Base-by-base conservation (phyloP, 176 grass and related monocot genomes). In the Saccharum officinarum region DNA sequence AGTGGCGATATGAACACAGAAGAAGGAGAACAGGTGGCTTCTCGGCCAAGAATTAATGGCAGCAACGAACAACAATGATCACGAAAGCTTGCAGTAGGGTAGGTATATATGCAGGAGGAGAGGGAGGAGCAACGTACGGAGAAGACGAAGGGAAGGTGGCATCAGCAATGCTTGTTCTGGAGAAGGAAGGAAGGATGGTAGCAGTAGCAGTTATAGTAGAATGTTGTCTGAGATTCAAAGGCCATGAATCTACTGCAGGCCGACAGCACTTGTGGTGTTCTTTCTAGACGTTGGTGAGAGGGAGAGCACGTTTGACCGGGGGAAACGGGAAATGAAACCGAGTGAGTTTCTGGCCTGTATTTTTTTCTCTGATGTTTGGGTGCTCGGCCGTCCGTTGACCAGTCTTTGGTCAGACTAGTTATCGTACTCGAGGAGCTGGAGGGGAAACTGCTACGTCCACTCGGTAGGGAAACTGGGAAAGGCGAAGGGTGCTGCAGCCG, bases 381-480 rank as follows among this genome's bases (percentile, higher is more conserved):
- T 31, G 76, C 83, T 72, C 54, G 64, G 67, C 77, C 33, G 78
- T 50, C 49, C 8, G 13, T 76, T 89, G 76, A 87, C 88, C 22
- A 37, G 88, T 92, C 84, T 78, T 87, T 85, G 85, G 88, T 91
- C 92, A 88, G 82, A 77, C 47, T 86, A 10, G n/a, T 71, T 31
- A 72, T 70, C 47, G 34, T 28, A 76, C 59, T 69, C 14, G 76
- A 79, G 67, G 55, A 78, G 64, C 39, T 38, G 17, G n/a, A 60
- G 6, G 8, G 17, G 76, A 59, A 83, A 77, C 13, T 54, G 54
- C 78, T 88, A 85, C 26, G 37, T 17, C 8, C 71, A 68, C 52
- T 38, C 22, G 10, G 2, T 38, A 13, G 7, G 20, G 36, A 18
- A 68, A 55, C 54, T 59, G 20, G 69, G 11, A 13, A 46, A 28